Evolutionary conservation across 1,284 basidiomycete genomes (phyloP).

Genomic region (Agaricales sp.): DNA sequence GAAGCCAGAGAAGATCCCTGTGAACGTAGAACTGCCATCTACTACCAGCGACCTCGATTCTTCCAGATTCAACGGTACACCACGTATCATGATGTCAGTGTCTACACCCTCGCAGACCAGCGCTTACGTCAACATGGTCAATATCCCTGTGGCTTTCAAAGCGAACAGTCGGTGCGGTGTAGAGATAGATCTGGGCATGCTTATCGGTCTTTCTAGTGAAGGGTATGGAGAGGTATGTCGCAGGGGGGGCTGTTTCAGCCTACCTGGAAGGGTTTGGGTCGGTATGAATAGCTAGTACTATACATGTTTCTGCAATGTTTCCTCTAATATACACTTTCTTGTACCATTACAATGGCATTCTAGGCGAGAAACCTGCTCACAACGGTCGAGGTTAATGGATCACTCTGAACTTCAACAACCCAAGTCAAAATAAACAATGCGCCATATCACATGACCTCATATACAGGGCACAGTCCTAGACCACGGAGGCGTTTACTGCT

Average conservation of each 20-base stretch:
- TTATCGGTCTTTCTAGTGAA: conserved; percentile 44
- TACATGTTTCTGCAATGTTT: too few relatives aligned
- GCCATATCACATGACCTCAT: too few relatives aligned
- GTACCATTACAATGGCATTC: too few relatives aligned
- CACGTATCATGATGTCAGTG: conserved; percentile 23
- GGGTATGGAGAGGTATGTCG: conserved; percentile 38
- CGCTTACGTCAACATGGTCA: conserved; percentile 48
- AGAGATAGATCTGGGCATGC: conserved; percentile 38
- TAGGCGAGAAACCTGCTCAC: too few relatives aligned
- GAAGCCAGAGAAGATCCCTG: conserved; percentile 45
- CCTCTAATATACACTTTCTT: too few relatives aligned
- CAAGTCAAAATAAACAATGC: too few relatives aligned
- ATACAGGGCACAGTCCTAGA: too few relatives aligned
- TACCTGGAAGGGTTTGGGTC: conserved; percentile 37
- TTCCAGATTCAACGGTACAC: conserved; percentile 20
- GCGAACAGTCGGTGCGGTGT: conserved; percentile 39
- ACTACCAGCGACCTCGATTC: conserved; percentile 17
- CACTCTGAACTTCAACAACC: too few relatives aligned
- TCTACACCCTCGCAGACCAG: conserved; percentile 45
- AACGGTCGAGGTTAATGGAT: too few relatives aligned
- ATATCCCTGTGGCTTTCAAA: conserved; percentile 43
- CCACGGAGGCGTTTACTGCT: too few relatives aligned
- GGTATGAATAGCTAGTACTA: not conserved
- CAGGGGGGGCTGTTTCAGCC: conserved; percentile 37
- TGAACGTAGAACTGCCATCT: conserved; percentile 43